phyloP scores from a whole-genome alignment of 2,329 filamentous ascomycete species.

The Pseudogymnoascus sp. region DNA sequence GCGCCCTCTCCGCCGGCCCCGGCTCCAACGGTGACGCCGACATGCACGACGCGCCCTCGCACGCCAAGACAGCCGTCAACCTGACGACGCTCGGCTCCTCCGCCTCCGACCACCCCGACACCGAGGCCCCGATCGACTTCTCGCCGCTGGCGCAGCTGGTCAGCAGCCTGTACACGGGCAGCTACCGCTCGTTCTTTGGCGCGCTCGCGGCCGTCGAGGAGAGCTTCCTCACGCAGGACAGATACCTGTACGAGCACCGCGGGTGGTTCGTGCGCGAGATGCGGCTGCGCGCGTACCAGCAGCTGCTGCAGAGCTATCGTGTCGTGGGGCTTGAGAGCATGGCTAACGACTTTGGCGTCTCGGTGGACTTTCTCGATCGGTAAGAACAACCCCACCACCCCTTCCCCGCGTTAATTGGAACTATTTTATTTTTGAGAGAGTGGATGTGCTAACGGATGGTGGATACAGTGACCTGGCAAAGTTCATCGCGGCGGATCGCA shows the following conservation, averaged over 20 bases:
- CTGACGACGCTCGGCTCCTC: conserved; percentile 68
- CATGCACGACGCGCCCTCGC: conserved; percentile 40
- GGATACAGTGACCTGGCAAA: conserved; percentile 73
- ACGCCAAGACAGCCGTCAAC: conserved; percentile 67
- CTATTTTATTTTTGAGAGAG: not conserved
- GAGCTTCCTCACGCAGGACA: conserved; percentile 86
- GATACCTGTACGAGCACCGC: conserved; percentile 92
- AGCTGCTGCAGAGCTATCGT: conserved; percentile 93
- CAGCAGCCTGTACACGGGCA: conserved; percentile 82
- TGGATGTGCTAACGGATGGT: conserved; percentile 11
- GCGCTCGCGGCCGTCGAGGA: conserved; percentile 86
- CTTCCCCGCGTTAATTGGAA: not conserved
- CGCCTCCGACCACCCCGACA: conserved; percentile 61
- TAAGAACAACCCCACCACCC: conserved; percentile 36
- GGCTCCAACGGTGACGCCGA: conserved; percentile 66
- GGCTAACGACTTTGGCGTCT: conserved; percentile 94
- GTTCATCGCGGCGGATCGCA: conserved; percentile 90
- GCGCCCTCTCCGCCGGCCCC: conserved; percentile 72
- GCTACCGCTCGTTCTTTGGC: conserved; percentile 90
- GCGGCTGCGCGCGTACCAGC: conserved; percentile 91
- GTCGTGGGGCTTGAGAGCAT: conserved; percentile 96
- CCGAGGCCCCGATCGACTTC: conserved; percentile 81
- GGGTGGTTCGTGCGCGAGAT: conserved; percentile 98
- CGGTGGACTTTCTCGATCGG: conserved; percentile 92
- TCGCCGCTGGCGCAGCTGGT: conserved; percentile 80